Evolutionary conservation across 495 filamentous ascomycete species (phyloP).

Genomic region (Aspergillus incahuasiensis): DNA sequence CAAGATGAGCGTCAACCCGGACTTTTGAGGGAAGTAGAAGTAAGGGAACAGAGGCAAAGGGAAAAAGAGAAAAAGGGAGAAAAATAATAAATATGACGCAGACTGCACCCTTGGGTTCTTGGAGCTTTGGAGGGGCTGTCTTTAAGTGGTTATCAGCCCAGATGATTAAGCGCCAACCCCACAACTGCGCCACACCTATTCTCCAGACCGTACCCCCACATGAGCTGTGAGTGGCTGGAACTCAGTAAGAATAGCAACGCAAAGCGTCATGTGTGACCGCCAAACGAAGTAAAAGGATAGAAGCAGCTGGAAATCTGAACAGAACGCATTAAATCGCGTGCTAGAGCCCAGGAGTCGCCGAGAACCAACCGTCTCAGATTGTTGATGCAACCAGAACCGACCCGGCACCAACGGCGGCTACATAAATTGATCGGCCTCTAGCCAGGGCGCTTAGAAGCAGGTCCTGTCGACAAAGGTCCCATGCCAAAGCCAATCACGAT

Average conservation of each 20-base stretch:
- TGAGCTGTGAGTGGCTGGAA: background rate
- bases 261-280: slow-evolving; percentile 1
- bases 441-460: slow-evolving; percentile 5
- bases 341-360: background rate
- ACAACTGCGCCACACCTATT: slow-evolving; percentile 7
- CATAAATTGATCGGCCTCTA: slow-evolving; percentile 1
- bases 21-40: background rate
- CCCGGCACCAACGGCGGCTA: slow-evolving; percentile 4
- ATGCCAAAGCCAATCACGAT: slow-evolving; percentile 9
- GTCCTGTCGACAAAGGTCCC: background rate
- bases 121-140: background rate
- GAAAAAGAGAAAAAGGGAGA: background rate
- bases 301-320: background rate
- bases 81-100: slow-evolving; percentile 5
- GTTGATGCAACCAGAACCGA: background rate
- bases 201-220: slow-evolving; percentile 6
- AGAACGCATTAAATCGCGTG: background rate
- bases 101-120: slow-evolving; percentile 9
- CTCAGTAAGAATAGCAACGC: slow-evolving; percentile 5
- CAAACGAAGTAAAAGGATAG: background rate
- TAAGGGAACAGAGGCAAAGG: background rate
- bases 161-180: slow-evolving; percentile 11
- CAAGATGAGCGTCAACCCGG: background rate
- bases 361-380: background rate
- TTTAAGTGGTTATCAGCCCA: background rate